A percentile compares a stretch with the other conserved stretches of the same genome.
phyloP scores from a whole-genome alignment of 1,139 yeast genomes.

The Diutina catenulata region DNA sequence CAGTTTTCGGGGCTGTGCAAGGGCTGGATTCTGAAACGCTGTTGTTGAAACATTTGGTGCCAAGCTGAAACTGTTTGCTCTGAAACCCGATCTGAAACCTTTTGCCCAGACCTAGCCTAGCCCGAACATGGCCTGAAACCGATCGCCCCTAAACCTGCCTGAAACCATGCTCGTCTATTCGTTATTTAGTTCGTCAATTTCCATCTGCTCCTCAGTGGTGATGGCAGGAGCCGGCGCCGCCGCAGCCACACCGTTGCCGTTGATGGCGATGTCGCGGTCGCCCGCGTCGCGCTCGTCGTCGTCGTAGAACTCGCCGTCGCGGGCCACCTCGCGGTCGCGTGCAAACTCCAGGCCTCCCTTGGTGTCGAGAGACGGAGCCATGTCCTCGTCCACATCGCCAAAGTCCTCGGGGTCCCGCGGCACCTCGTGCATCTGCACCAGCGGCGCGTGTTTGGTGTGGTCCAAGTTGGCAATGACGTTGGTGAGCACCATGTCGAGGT shows the following conservation, averaged over 20 bases:
- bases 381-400: conserved; percentile 4
- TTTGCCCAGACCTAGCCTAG: too few species aligned
- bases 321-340: not conserved
- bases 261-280: conserved; percentile 17
- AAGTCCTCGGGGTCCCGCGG: conserved; percentile 4
- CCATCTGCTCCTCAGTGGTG: conserved; percentile 5
- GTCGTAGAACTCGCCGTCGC: not conserved
- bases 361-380: not conserved
- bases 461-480: conserved; percentile 5
- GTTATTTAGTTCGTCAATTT: conserved; percentile 1
- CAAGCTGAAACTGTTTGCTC: too few species aligned
- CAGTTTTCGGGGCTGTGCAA: too few species aligned
- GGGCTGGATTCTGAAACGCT: too few species aligned
- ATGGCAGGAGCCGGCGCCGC: not conserved
- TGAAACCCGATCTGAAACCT: too few species aligned
- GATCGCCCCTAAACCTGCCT: too few species aligned
- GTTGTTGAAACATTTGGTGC: too few species aligned
- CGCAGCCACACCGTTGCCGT: not conserved
- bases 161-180: too few species aligned
- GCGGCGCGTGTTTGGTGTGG: conserved; percentile 5
- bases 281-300: conserved; percentile 41
- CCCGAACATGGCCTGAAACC: too few species aligned
- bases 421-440: conserved; percentile 4
- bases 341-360: conserved; percentile 1
- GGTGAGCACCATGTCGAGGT: conserved; percentile 4